Base-by-base conservation (phyloP, 2,329 filamentous ascomycete genomes). In the Sphaceloma murrayae region DNA sequence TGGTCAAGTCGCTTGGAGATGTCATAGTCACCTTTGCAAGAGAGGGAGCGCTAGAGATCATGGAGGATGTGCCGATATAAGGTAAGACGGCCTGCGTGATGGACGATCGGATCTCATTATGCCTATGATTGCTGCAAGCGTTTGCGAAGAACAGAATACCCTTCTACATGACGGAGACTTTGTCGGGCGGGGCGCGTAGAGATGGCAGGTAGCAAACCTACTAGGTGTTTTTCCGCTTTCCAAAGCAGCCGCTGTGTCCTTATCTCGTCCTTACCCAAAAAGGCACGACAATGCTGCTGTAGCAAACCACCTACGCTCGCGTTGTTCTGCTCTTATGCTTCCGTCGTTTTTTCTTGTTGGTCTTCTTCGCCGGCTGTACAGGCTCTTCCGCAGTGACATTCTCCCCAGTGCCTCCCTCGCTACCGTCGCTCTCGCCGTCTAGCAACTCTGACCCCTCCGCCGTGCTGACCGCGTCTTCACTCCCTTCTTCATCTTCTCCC, bases 1-100 rank as follows among this genome's bases (percentile, higher is more conserved):
- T 73, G 47, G 81, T 77, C 4, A 84, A 84, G 62, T 82, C 78
- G 2, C 59, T 86, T 14, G 80, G 80, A 2, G 81, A 85, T 61
- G 77, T 78, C 1, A 82, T 85, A 39, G 75, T 87, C 50, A 84
- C 78, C 0, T 76, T 83, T 8, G 77, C 74, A 2, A 68, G 78
- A 31, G 78, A 82, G 55, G 76, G 78, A 2, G 70, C 76, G 2
- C 59, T 75, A 55, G 76, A 82, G 60, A 68, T 83, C 66, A 79
- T 84, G 73, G 79, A 83, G 55, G 74, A 74, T 39, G 75, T 85
- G 56, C 80, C 80, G 1, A 56, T 82, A 38, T 83, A 54, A 67
- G 17, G 22, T 10, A 17, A 6, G 7, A 45, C n/a, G n/a, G n/a
- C n/a, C n/a, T n/a, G n/a, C n/a, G n/a, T n/a, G n/a, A n/a, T n/a